Base-by-base conservation (phyloP, 1,284 basidiomycete species). In the Cerioporus squamosus region DNA sequence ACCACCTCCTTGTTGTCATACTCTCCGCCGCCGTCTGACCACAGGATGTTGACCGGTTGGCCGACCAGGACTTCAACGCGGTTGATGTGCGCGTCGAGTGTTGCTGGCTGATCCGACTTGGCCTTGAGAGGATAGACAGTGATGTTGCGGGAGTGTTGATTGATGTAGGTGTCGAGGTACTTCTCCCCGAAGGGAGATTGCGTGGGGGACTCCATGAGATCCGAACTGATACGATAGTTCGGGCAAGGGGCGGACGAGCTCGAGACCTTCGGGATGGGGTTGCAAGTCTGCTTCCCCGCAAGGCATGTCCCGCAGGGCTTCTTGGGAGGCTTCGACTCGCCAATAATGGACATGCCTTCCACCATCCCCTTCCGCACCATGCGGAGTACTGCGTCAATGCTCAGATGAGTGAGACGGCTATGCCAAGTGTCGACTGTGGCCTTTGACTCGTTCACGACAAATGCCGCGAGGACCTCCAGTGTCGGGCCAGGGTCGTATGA, bases 11-110 rank as follows among this genome's bases (percentile, higher is more conserved):
- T 42, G 12, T 52, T 59, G 22, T 44, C 36, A 39, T 58, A 62
- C 46, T 63, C 59, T 42, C 63, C 57, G 15, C 63, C 60, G 26
- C 44, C 24, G 44, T 57, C 40, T 48, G 54, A 49, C 9, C 52
- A 53, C 15, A 56, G 43, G 23, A 24, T 55, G 70, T 10, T 89
- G 22, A 62, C 46, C 12, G 81, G 68, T 80, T 81, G 6, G n/a
- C 53, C 60, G 12, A 62, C 55, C 82, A 77, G 2, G 74, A 52
- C 51, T 29, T 61, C 55, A 14, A 45, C 43, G 38, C 48, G 53
- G n/a, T 44, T 33, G 26, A 49, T 48, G 54, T 53, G 53, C 24
- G 7, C 15, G 20, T 52, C 50, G n/a, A 63, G 48, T 22, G 14
- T 26, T 7, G 38, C 7, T 5, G 40, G 15, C 15, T 57, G 38